Evolutionary conservation across 2,329 filamentous ascomycete genomes (phyloP).

Genomic region (Thielaviopsis punctulata): DNA sequence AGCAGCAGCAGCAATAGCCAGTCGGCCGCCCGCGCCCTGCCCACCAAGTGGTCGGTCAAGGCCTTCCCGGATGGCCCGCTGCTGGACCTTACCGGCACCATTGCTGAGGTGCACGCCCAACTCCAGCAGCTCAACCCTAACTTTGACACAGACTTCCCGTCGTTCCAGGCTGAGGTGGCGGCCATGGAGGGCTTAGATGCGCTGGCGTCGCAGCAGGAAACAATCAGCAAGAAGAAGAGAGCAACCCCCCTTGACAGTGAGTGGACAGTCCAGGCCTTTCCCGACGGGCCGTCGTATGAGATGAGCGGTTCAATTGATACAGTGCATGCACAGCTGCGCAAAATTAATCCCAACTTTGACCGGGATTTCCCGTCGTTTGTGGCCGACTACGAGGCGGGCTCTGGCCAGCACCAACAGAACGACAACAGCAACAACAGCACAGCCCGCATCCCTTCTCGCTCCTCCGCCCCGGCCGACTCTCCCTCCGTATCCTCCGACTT

Average conservation of each 20-base stretch:
- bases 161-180: background rate
- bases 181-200: background rate
- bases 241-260: background rate
- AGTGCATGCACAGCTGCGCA: background rate
- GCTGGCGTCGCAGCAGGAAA: background rate
- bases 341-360: background rate
- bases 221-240: background rate
- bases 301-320: background rate
- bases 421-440: background rate
- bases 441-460: background rate
- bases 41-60: conserved; percentile 12
- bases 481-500: background rate
- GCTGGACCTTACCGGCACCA: conserved; percentile 13
- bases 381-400: background rate
- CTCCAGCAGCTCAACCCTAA: conserved; percentile 13
- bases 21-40: background rate
- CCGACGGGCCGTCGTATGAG: background rate
- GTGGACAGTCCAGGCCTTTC: background rate
- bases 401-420: background rate
- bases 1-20: no score
- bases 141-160: conserved; percentile 12
- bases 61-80: conserved; percentile 10
- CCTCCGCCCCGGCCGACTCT: background rate
- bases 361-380: background rate
- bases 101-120: conserved; percentile 13